Evolutionary conservation across 2,329 filamentous ascomycete genomes (phyloP), one percentile per base, ranked within the genome.

Genomic region (Colletotrichum cordylinicola): DNA sequence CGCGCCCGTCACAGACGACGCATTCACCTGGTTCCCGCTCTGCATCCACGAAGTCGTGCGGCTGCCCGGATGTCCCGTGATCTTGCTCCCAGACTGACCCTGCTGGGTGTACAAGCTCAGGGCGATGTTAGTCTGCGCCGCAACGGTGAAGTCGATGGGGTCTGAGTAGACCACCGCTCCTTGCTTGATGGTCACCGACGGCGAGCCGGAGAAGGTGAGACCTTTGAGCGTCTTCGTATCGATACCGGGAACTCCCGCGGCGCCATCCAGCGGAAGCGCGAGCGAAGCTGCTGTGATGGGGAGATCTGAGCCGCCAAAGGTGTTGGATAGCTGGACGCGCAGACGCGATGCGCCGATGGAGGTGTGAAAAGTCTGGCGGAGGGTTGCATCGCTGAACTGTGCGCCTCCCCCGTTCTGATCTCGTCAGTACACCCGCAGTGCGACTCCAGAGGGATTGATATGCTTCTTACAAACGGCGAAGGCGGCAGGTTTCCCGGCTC

Each of bases 31-130:
- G 79, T 94, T 90, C 3, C 93, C 93, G 12, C 84, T 82, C 52
- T 88, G 86, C 82, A 92, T 89, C 87, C 88, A 94, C 12, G 88
- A 90, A 0, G 89, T 92, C 0, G 92, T 93, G 8, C 92, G 87
- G 78, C 90, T 93, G 7, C 92, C 92, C 0, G 93, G 92, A 75
- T 94, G 93, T 1, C 88, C 89, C 0, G 92, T 94, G 70, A 94
- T 91, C 33, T 84, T 86, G 71, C 86, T 89, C 1, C 89, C 88
- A 2, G 84, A 81, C 80, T 94, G 92, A 1, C 92, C 93, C 2
- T 83, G 77, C 33, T 87, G 85, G 3, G 91, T 86, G 80, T 93
- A 94, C 18, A 93, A 83, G 12, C 87, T 91, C 3, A 94, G 85
- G 3, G 89, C 89, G 56, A 94, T 80, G 78, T 90, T 90, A 0